These are phyloP conservation scores for Ogataea hybrid DNA, from an alignment of 1,139 yeast species.

Conservation along the genomic window DNA sequence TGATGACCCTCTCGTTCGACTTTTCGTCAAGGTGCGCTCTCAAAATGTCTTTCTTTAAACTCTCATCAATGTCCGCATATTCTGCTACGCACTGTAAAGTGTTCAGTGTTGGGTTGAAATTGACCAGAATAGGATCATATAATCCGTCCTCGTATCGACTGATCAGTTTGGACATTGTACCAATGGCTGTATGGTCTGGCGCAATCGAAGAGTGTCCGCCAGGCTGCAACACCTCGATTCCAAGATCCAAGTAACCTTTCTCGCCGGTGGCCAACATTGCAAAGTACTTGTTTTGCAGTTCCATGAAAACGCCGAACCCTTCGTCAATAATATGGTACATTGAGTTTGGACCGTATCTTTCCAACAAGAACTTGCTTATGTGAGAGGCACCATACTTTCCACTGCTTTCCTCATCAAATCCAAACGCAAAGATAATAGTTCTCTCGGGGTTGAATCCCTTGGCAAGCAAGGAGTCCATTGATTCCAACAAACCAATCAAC, in stretches of 20 bases:
- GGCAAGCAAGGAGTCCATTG: constrained; percentile 46
- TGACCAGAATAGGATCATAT: constrained; percentile 41
- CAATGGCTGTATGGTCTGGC: constrained; percentile 68
- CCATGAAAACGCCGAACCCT: constrained; percentile 40
- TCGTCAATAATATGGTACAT: constrained; percentile 62
- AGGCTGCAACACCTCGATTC: constrained; percentile 46
- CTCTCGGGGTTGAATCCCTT: constrained; percentile 50
- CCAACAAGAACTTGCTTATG: constrained; percentile 41
- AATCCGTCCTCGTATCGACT: constrained; percentile 48
- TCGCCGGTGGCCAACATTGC: constrained; percentile 63
- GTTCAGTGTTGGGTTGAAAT: constrained; percentile 46
- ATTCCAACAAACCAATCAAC: constrained; percentile 54
- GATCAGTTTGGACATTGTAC: constrained; percentile 54
- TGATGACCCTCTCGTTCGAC: constrained; percentile 43
- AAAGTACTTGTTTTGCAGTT: constrained; percentile 32
- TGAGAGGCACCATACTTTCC: constrained; percentile 55
- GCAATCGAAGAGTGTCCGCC: constrained; percentile 79
- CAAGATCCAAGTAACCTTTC: constrained; percentile 57
- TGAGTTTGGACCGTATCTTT: constrained; percentile 53
- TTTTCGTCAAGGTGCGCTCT: constrained; percentile 41
- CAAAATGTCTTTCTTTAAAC: constrained; percentile 37
- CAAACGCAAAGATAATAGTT: constrained; percentile 56
- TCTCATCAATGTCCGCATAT: constrained; percentile 27
- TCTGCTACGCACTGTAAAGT: constrained; percentile 47
- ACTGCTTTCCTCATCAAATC: constrained; percentile 69